Evolutionary conservation across 2,329 filamentous ascomycete species (phyloP).

Genomic region (Fusarium sp.): DNA sequence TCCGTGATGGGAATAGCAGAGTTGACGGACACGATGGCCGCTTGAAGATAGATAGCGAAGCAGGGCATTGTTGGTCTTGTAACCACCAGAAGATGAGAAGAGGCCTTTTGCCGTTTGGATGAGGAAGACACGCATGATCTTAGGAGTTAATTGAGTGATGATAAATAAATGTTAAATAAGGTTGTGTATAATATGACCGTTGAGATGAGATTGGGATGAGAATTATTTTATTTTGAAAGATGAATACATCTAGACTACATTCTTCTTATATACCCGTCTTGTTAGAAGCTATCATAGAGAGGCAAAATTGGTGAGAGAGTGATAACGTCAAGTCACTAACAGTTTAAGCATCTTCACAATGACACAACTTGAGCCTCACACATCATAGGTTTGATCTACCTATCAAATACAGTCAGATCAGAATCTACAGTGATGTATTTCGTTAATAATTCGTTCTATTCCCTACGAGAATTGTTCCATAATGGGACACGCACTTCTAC

Average conservation of each 20-base stretch:
- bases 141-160: no score
- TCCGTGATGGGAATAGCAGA: background rate
- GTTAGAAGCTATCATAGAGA: no score
- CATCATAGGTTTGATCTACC: no score
- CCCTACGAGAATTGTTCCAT: background rate
- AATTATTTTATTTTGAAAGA: background rate
- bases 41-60: background rate
- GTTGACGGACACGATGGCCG: background rate
- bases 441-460: background rate
- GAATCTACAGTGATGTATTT: background rate
- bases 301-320: background rate
- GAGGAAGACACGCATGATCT: background rate
- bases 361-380: background rate
- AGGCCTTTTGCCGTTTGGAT: conserved; percentile 2
- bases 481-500: background rate
- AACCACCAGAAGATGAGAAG: background rate
- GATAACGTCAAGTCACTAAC: background rate
- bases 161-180: rapidly evolving
- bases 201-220: background rate
- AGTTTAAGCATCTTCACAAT: background rate
- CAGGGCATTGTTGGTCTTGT: background rate
- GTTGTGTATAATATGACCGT: background rate
- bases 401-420: rapidly evolving
- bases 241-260: background rate
- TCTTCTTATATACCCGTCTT: background rate